phyloP scores from a whole-genome alignment of 1,284 basidiomycete genomes.

The Heterobasidion parviporum region DNA sequence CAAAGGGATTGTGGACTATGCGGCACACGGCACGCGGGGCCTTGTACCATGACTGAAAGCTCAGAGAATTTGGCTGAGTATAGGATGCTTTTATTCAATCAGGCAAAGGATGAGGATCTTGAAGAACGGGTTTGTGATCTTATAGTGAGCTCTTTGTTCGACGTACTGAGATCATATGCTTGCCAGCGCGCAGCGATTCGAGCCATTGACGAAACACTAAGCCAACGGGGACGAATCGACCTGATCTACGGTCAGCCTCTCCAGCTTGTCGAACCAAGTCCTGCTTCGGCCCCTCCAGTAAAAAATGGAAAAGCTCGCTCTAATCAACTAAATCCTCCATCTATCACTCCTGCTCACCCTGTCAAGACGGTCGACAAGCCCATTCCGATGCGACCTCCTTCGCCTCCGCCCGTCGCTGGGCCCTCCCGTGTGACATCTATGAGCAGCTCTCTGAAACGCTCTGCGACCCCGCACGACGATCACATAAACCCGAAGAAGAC shows the following conservation, averaged over 20 bases:
- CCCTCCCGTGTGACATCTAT: not conserved
- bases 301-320: not conserved
- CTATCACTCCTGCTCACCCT: not conserved
- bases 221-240: slow-evolving; percentile 40
- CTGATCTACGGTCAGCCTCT: slow-evolving; percentile 57
- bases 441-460: slow-evolving; percentile 26
- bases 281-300: not conserved
- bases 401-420: not conserved
- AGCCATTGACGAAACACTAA: slow-evolving; percentile 56
- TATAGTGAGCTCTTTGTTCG: not conserved
- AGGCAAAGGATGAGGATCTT: slow-evolving; percentile 54
- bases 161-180: slow-evolving; percentile 9
- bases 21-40: slow-evolving; percentile 38
- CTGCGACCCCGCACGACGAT: slow-evolving; percentile 21
- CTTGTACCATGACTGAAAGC: slow-evolving; percentile 56
- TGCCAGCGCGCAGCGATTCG: slow-evolving; percentile 51
- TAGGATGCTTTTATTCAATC: slow-evolving; percentile 52
- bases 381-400: not conserved
- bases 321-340: not conserved
- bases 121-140: slow-evolving; percentile 45
- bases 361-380: not conserved
- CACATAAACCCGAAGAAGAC: slow-evolving; percentile 28
- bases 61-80: slow-evolving; percentile 62
- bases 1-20: slow-evolving; percentile 52
- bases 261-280: slow-evolving; percentile 34